A percentile compares a stretch with the other conserved stretches of the same genome.
Evolutionary conservation across 2,329 filamentous ascomycete genomes (phyloP).

Genomic region (Alternaria solani): DNA sequence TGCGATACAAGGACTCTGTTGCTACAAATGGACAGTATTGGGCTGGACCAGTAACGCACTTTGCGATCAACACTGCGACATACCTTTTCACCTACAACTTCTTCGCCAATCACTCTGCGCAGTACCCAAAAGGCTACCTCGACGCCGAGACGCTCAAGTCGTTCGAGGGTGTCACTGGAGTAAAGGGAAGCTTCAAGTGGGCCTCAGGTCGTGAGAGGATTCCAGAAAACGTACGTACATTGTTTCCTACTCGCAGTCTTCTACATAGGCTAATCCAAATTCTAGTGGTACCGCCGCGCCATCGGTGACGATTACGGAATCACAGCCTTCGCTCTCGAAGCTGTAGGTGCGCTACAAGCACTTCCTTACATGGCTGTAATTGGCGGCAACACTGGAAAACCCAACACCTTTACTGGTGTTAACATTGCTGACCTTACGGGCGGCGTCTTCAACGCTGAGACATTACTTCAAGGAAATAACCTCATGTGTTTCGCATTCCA

Average conservation of each 20-base stretch:
- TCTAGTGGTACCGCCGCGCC: constrained; percentile 18
- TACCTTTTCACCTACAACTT: constrained; percentile 20
- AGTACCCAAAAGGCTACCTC: constrained; percentile 30
- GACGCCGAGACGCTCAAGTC: constrained; percentile 27
- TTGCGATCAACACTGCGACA: constrained; percentile 23
- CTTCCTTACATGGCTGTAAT: constrained; percentile 21
- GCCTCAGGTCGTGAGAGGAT: constrained; percentile 29
- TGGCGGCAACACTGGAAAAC: constrained; percentile 31
- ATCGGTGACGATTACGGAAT: constrained; percentile 21
- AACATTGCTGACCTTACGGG: constrained; percentile 28
- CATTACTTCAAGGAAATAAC: constrained; percentile 28
- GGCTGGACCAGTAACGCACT: constrained; percentile 27
- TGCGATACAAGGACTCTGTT: constrained; percentile 28
- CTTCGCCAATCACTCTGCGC: constrained; percentile 32
- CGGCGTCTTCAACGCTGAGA: constrained; percentile 24
- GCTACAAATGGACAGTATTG: constrained; percentile 25
- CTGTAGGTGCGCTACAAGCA: constrained; percentile 23
- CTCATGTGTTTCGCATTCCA: constrained; percentile 28
- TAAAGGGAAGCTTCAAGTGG: constrained; percentile 29
- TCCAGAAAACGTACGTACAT: constrained; percentile 31
- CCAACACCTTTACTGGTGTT: constrained; percentile 28
- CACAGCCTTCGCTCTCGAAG: not conserved
- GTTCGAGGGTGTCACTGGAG: constrained; percentile 29
- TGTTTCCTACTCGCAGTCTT: not conserved
- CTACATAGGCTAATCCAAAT: constrained; percentile 15